A percentile compares a stretch with the other conserved stretches of the same genome.
Conservation (phyloP, 2,329 filamentous ascomycete genomes). For the Nigrospora sphaerica region DNA sequence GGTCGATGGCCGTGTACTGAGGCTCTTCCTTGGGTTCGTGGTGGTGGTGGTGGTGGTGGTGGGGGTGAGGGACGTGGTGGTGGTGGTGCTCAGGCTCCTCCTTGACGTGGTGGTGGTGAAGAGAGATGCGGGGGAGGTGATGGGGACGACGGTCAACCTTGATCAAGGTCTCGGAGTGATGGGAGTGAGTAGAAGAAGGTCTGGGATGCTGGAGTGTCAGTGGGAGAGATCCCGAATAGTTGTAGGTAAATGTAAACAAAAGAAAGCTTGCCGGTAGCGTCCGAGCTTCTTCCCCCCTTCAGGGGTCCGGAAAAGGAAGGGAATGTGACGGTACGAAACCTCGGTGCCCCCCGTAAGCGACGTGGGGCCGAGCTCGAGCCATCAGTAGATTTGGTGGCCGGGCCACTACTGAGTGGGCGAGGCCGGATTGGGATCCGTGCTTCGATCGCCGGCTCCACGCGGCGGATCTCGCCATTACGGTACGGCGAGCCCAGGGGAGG, state of each 20-base stretch:
- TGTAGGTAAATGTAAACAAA: slow-evolving; percentile 6
- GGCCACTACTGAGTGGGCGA: no score
- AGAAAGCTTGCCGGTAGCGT: slow-evolving; percentile 2
- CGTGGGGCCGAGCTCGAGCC: no score
- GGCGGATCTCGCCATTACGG: no score
- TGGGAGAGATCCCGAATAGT: slow-evolving; percentile 7
- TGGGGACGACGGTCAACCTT: slow-evolving; percentile 39
- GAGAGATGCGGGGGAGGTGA: slow-evolving; percentile 38
- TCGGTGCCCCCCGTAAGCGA: not conserved
- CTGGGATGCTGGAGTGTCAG: slow-evolving; percentile 6
- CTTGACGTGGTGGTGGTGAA: slow-evolving; percentile 40
- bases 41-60: slow-evolving; percentile 49
- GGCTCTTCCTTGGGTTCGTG: slow-evolving; percentile 25
- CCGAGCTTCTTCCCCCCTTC: slow-evolving; percentile 6
- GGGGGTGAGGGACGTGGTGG: slow-evolving; percentile 12
- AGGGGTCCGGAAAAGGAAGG: slow-evolving; percentile 9
- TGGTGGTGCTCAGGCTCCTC: slow-evolving; percentile 16
- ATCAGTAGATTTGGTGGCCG: no score
- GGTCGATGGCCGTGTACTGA: slow-evolving; percentile 47
- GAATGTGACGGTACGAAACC: not conserved
- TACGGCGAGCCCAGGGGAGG: not conserved
- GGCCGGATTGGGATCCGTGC: no score
- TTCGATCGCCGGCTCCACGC: no score
- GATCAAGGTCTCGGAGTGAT: slow-evolving; percentile 47
- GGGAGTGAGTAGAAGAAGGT: not conserved